These are phyloP conservation scores for Aspergillus puulaauensis DNA, from an alignment of 2,329 filamentous ascomycete species.

Conservation along the genomic window DNA sequence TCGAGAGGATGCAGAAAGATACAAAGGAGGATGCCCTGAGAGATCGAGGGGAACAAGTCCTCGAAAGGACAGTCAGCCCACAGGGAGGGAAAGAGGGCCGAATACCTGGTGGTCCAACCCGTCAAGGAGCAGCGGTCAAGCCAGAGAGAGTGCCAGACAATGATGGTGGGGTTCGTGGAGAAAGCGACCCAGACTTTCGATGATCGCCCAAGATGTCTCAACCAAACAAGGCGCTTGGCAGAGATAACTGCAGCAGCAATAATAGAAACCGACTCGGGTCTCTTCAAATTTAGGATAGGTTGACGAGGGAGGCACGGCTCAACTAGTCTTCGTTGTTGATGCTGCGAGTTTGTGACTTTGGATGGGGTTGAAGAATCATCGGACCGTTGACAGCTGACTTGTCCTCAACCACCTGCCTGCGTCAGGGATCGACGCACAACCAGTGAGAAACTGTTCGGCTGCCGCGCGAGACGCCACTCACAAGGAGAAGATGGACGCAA, in stretches of 20 bases:
- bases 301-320: background rate
- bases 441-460: slow-evolving; percentile 1
- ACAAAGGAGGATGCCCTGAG: background rate
- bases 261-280: background rate
- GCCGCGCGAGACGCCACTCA: slow-evolving; percentile 2
- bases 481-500: background rate
- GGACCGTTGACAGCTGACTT: slow-evolving; percentile 10
- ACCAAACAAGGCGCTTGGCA: background rate
- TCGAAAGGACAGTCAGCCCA: slow-evolving; percentile 8
- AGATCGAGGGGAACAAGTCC: slow-evolving; percentile 4
- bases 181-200: slow-evolving; percentile 10
- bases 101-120: slow-evolving; percentile 5
- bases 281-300: background rate
- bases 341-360: background rate
- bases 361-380: slow-evolving; percentile 3
- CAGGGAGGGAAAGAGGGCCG: background rate
- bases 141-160: slow-evolving; percentile 6
- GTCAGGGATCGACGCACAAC: slow-evolving; percentile 9
- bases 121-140: slow-evolving; percentile 11
- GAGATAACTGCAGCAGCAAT: background rate
- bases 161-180: slow-evolving; percentile 13
- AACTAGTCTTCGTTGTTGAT: slow-evolving; percentile 1
- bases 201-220: background rate
- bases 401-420: slow-evolving; percentile 9
- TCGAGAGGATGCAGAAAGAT: background rate